Base-by-base conservation (phyloP, 192 early-diverging fungal genomes). In the Coemansia sp. region DNA sequence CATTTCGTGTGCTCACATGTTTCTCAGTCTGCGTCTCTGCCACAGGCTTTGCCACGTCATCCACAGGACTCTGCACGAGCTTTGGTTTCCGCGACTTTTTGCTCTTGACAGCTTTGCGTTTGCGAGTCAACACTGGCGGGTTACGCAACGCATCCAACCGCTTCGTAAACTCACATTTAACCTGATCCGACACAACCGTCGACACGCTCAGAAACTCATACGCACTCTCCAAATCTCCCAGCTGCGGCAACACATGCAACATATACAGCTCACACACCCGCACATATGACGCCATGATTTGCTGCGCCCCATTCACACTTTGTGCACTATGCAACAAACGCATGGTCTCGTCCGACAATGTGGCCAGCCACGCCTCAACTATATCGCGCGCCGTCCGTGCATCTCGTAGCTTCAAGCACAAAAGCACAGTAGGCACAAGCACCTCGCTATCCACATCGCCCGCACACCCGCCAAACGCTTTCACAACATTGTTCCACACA, bases 331-430 rank as follows among this genome's bases (percentile, higher is more conserved):
- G 54, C 27, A 81, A 69, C 49, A 81, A 60, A 11, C 49, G 43
- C 66, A 75, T 45, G 12, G 69, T 66, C 5, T 81, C 78, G 58
- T 75, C 69, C 9, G 78, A 62, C 47, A 75, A 59, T 0, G 78
- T 81, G 1, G 73, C 78, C 8, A 81, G 66, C 78, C 78, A 81
- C 43, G 69, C 73, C 66, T 81, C 78, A 29, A 81, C 78, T 22
- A 75, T 66, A 23, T 72, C 69, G 45, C 78, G 69, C 5, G 78
- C 78, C 29, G 70, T 66, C 56, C 52, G 65, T 2, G 73, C 73
- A 37, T 81, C 78, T 37, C 78, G 78, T 51, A 81, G 69, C 54
- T 81, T 81, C 10, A 81, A 59, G n/a, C 73, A 81, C 24, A 81
- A 52, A 15, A 81, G 73, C 23, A 81, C 78, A 1, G 60, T 63